Evolutionary conservation across 257 asterid species (phyloP), one percentile per base, ranked within the genome.

Genomic region (Salvia splendens): DNA sequence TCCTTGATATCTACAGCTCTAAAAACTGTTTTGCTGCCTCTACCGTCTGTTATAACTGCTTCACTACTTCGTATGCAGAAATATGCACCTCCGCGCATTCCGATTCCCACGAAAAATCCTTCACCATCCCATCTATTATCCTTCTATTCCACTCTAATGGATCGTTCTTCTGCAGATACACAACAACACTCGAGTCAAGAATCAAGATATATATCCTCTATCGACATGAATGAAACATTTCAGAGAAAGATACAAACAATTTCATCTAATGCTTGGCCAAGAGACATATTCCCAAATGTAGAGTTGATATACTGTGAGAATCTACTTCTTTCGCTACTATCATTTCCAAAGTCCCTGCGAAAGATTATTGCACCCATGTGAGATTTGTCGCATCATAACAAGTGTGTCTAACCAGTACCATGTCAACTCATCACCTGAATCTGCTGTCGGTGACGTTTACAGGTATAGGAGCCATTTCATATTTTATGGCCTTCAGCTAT

Each of bases 51-150:
- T 65, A 84, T 49, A 84, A 64, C 36, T 57, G 65, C 66, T 78
- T 82, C n/a, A 84, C 54, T 6, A 76, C 60, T 67, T 82, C 41
- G 75, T 90, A 90, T 20, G 95, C 89, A 28, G 84, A 76, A 70
- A 83, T 15, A 74, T 87, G 96, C 45, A 81, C 72, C 48, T 83
- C 88, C 5, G 76, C 81, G 70, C 89, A 84, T 67, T 86, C 89
- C 12, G 92, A 78, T 56, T 83, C 95, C 96, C 96, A 84, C 0
- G 96, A 87, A 32, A 87, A 84, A 60, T 87, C 95, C 81, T 65
- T 78, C 14, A 41, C 47, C 97, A 90, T 90, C 47, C 80, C 90
- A 30, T 86, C 85, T 47, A 46, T 51, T 16, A 86, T 83, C 81
- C 80, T 82, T 38, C 45, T 58, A 70, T 70, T 68, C 95, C 97